Conservation (phyloP, 2,329 filamentous ascomycete genomes). For the Hymenoscyphus infarciens region DNA sequence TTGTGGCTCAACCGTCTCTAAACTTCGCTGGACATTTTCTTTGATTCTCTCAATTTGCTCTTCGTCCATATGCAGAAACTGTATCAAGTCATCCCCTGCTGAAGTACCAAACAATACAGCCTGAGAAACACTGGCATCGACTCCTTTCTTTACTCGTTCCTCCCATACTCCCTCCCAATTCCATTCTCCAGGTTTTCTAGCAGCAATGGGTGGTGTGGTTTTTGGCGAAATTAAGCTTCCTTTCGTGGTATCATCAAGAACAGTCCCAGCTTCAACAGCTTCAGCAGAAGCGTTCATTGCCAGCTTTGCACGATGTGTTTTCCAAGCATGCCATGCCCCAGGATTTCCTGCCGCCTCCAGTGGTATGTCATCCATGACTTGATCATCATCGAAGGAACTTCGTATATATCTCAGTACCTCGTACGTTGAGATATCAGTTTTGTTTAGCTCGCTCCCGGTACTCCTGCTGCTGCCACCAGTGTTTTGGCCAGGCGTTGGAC, state of each 20-base stretch:
- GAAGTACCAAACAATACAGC: slow-evolving; percentile 70
- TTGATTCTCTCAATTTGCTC: slow-evolving; percentile 55
- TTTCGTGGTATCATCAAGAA: slow-evolving; percentile 14
- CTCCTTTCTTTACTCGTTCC: slow-evolving; percentile 75
- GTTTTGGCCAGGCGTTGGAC: slow-evolving; percentile 21
- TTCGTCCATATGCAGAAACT: slow-evolving; percentile 62
- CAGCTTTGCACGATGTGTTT: slow-evolving; percentile 58
- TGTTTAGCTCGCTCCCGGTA: slow-evolving; percentile 13
- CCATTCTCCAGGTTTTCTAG: slow-evolving; percentile 74
- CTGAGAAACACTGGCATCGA: slow-evolving; percentile 75
- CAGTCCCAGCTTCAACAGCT: slow-evolving; percentile 17
- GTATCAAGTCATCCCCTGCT: slow-evolving; percentile 66
- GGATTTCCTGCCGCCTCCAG: slow-evolving; percentile 82
- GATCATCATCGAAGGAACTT: slow-evolving; percentile 74
- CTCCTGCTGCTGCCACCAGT: slow-evolving; percentile 13
- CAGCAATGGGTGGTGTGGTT: slow-evolving; percentile 19
- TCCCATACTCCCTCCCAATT: slow-evolving; percentile 99
- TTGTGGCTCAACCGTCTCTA: slow-evolving; percentile 39
- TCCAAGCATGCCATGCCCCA: slow-evolving; percentile 93
- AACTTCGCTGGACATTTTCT: slow-evolving; percentile 50
- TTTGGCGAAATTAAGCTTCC: slow-evolving; percentile 23
- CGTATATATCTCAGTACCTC: slow-evolving; percentile 78
- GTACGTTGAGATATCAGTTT: slow-evolving; percentile 46
- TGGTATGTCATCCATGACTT: slow-evolving; percentile 73
- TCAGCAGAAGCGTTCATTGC: slow-evolving; percentile 37